These are phyloP conservation scores for Mycena alexandri DNA, from an alignment of 768 basidiomycete species.

Conservation along the genomic window DNA sequence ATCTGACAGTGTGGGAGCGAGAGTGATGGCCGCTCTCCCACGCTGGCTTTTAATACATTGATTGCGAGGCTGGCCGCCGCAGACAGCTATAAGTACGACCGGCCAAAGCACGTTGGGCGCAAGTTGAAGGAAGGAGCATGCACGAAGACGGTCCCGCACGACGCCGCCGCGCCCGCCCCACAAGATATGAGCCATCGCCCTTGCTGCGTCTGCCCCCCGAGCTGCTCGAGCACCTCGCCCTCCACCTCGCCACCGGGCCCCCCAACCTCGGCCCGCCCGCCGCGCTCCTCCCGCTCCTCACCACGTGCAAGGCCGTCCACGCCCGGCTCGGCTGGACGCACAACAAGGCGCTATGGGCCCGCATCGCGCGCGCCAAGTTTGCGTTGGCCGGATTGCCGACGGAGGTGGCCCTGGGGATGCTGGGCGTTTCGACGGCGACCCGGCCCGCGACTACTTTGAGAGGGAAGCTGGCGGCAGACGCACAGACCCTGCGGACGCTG, in stretches of 20 bases:
- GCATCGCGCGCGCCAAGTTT: slow-evolving; percentile 24
- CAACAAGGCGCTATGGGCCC: slow-evolving; percentile 12
- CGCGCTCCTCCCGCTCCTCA: slow-evolving; percentile 28
- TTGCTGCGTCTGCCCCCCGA: slow-evolving; percentile 21
- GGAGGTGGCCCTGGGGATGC: neutral
- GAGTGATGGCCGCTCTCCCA: too few relatives aligned
- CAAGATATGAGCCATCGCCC: too few relatives aligned
- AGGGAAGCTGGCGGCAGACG: neutral
- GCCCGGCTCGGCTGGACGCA: neutral
- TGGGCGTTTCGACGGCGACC: neutral
- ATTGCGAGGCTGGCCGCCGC: too few relatives aligned
- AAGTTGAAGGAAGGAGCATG: too few relatives aligned
- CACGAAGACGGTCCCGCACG: too few relatives aligned
- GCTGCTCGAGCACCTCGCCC: slow-evolving; percentile 30
- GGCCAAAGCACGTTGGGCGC: too few relatives aligned
- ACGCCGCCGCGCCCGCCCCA: too few relatives aligned
- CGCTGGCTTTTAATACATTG: too few relatives aligned
- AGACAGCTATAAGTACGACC: too few relatives aligned
- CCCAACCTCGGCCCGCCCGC: slow-evolving; percentile 36
- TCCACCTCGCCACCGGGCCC: slow-evolving; percentile 33
- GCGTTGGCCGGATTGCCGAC: too few relatives aligned
- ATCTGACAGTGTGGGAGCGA: too few relatives aligned
- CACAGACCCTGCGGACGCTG: neutral
- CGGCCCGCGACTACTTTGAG: neutral
- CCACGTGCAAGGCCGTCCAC: slow-evolving; percentile 9